Percentiles rank a stretch among this genome's conserved stretches.
Conservation (phyloP, 257 asterid species). For the Apocynum venetum region DNA sequence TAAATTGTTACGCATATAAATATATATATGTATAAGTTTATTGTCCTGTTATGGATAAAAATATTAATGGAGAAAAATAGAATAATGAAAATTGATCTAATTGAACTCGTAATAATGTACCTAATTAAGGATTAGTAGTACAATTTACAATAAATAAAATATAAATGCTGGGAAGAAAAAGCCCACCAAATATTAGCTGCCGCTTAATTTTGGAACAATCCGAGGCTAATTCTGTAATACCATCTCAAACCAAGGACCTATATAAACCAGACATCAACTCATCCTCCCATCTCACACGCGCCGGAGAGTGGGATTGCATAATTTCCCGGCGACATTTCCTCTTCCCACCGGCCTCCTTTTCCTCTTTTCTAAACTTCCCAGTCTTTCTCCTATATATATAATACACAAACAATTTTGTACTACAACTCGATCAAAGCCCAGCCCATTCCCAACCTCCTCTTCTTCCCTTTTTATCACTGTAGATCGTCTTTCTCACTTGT, state of each 20-base stretch:
- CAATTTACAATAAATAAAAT: too few relatives aligned
- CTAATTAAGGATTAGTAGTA: too few relatives aligned
- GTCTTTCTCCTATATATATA: neutral
- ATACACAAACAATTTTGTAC: neutral
- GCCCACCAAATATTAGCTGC: neutral
- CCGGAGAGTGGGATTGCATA: slow-evolving; percentile 13
- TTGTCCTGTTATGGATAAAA: too few relatives aligned
- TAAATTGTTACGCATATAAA: too few relatives aligned
- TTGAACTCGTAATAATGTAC: too few relatives aligned
- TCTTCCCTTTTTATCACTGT: neutral
- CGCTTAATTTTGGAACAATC: neutral
- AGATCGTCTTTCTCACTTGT: neutral
- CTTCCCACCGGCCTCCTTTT: neutral
- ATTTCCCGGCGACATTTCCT: slow-evolving; percentile 25
- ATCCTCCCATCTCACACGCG: slow-evolving; percentile 3
- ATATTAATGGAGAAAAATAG: too few relatives aligned
- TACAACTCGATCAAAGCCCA: neutral
- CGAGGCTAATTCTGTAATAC: slow-evolving; percentile 12
- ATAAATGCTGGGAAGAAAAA: too few relatives aligned
- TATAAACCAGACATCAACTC: slow-evolving; percentile 4
- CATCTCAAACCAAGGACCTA: neutral
- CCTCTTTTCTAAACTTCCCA: neutral
- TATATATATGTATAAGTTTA: too few relatives aligned
- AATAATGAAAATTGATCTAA: too few relatives aligned
- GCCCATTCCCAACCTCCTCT: neutral